phyloP scores from a whole-genome alignment of 768 basidiomycete species.

The Leccinum imitatum region DNA sequence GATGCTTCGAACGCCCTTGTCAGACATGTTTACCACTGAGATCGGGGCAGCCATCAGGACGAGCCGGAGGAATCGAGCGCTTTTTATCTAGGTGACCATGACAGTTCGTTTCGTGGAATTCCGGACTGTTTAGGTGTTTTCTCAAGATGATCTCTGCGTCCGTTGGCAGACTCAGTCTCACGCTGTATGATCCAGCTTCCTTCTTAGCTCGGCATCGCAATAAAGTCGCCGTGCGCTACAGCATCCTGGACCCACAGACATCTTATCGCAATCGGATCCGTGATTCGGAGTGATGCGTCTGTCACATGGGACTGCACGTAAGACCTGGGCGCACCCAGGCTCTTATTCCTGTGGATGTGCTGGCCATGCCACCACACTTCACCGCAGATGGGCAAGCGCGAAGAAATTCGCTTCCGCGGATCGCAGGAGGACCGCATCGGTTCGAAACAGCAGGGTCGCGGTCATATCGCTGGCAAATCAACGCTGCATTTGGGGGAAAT shows the following conservation, averaged over 20 bases:
- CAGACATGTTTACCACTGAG: neutral
- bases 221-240: constrained; percentile 9
- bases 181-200: constrained; percentile 8
- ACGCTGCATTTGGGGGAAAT: constrained; percentile 3
- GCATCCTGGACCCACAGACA: constrained; percentile 23
- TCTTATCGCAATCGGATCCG: constrained; percentile 21
- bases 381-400: neutral
- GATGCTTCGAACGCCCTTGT: constrained; percentile 16
- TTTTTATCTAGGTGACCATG: constrained; percentile 17
- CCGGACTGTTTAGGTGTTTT: constrained; percentile 6
- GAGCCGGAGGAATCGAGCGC: neutral
- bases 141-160: constrained; percentile 12
- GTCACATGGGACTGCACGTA: neutral
- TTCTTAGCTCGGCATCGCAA: neutral
- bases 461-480: constrained; percentile 11
- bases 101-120: constrained; percentile 8
- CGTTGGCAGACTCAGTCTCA: constrained; percentile 7
- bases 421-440: constrained; percentile 1
- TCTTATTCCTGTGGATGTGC: neutral
- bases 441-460: constrained; percentile 5
- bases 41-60: neutral
- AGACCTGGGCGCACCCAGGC: neutral
- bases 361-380: neutral
- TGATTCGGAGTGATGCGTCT: neutral
- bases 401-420: constrained; percentile 11